Conservation (phyloP, 83 land plant genomes). For the Picea abies region DNA sequence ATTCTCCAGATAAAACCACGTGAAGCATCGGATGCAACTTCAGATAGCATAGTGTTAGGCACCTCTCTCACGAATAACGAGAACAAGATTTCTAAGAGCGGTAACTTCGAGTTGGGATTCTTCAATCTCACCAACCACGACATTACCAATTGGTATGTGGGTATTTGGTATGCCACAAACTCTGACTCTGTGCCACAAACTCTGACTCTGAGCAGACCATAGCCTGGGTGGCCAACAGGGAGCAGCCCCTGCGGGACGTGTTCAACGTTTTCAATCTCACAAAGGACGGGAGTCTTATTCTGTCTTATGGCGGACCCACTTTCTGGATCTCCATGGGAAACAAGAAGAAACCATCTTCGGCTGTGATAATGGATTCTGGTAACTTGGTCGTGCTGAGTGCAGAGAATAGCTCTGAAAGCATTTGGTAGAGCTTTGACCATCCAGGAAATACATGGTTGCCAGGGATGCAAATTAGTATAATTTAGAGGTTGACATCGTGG, state of each 20-base stretch:
- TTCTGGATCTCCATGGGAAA: background rate
- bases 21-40: background rate
- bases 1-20: no score
- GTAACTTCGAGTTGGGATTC: background rate
- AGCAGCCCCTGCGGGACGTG: conserved; percentile 20
- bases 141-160: conserved; percentile 11
- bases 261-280: background rate
- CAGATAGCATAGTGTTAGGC: background rate
- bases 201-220: background rate
- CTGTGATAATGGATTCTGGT: no score
- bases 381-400: conserved; percentile 4
- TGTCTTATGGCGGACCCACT: background rate
- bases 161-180: conserved; percentile 18
- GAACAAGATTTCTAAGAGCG: background rate
- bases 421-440: background rate
- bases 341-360: background rate
- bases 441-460: conserved; percentile 12
- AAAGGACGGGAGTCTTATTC: background rate
- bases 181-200: no score
- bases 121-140: no score
- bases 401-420: background rate
- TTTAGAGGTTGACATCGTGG: conserved; percentile 26
- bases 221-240: conserved; percentile 47
- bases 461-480: conserved; percentile 20
- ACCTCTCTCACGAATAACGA: background rate